Evolutionary conservation across 805 yeast species (phyloP), one percentile per base, ranked within the genome.

Genomic region (Saturnispora gosingensis): DNA sequence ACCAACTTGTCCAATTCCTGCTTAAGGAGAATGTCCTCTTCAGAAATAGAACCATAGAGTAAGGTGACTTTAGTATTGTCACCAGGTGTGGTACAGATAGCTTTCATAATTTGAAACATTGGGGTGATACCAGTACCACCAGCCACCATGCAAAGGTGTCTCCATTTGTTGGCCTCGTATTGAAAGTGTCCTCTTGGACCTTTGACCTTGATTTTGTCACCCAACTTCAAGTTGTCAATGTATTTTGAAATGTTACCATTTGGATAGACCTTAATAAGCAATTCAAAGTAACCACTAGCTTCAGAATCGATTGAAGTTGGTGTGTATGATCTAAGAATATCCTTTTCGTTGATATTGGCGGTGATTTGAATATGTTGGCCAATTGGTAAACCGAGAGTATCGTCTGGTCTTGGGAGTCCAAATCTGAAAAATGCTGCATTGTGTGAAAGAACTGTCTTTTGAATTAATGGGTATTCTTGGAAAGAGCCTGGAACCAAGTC

Each of bases 101-200:
- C 86, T 59, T 86, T 85, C 59, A 90, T 81, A 59, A 89, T 83
- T 73, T 89, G 97, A 69, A 81, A 88, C 97, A 89, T 89, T 66
- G 97, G 97, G 7, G 97, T 85, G 62, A 89, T 85, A 67, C 97
- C 97, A 38, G 97, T 88, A 63, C 97, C 98, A 59, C 97, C 97
- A 42, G 96, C 95, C 58, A 91, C 82, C 97, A 90, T 90, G 50
- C 85, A 88, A 54, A 90, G 75, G 54, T 77, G 75, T 53, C 75
- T 72, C 52, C 78, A 82, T 82, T 84, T 81, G 70, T 86, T 87
- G 59, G 95, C 88, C 49, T 80, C 73, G 71, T 90, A 90, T 55
- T 81, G 77, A 74, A 86, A 88, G 62, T 80, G 80, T 7, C 98
- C 97, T 70, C 86, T 87, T 60, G 98, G 98, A 28, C 98, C 96